Evolutionary conservation across 129 eudicot genomes (phyloP).

Genomic region (Heracleum sosnowskyi): DNA sequence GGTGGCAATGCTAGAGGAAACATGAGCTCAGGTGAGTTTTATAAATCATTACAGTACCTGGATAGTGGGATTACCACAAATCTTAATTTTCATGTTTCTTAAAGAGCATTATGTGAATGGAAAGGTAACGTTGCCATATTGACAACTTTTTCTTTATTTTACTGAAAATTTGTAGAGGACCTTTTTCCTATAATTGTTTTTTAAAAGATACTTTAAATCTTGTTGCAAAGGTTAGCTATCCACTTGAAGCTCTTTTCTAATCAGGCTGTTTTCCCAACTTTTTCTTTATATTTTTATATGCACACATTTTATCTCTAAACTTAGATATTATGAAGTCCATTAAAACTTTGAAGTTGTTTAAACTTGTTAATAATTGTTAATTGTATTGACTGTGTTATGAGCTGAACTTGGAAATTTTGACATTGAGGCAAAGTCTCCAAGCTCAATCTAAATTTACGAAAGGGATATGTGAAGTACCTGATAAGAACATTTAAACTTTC

Average conservation of each 20-base stretch:
- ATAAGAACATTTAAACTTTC: background rate
- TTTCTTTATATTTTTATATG: background rate
- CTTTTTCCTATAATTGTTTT: background rate
- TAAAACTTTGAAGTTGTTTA: background rate
- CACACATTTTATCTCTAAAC: background rate
- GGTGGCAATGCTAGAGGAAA: conserved; percentile 56
- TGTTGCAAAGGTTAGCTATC: background rate
- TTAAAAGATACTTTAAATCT: background rate
- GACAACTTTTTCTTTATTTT: background rate
- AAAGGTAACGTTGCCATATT: background rate
- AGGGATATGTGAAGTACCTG: background rate
- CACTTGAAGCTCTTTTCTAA: background rate
- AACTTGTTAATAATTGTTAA: background rate
- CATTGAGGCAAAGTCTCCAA: background rate
- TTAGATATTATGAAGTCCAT: background rate
- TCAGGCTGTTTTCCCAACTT: background rate
- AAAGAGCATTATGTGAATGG: background rate
- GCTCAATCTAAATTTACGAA: background rate
- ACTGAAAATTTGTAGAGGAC: background rate
- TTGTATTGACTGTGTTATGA: background rate
- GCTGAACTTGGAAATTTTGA: background rate
- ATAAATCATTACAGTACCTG: background rate
- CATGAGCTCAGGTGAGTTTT: conserved; percentile 64
- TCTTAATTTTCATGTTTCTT: no score
- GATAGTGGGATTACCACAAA: background rate